phyloP scores from a whole-genome alignment of 192 early-diverging fungal genomes.

The Geosiphon pyriformis region DNA sequence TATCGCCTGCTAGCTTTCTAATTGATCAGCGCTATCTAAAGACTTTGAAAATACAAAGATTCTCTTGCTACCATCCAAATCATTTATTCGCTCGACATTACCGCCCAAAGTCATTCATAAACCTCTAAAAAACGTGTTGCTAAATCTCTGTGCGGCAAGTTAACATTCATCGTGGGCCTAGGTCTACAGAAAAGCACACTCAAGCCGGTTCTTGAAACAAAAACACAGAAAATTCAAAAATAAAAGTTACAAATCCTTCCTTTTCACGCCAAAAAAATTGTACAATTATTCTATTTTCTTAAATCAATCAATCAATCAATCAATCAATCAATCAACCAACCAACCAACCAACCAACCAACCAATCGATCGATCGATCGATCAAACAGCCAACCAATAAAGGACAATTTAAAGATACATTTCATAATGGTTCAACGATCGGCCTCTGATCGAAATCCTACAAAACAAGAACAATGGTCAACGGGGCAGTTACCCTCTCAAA shows the following conservation, averaged over 20 bases:
- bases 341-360: no score
- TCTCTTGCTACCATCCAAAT: slow-evolving; percentile 8
- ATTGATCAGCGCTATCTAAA: neutral
- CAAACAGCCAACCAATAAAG: no score
- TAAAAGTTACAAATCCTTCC: neutral
- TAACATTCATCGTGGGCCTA: neutral
- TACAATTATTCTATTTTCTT: neutral
- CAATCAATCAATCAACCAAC: no score
- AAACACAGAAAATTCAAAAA: slow-evolving; percentile 6
- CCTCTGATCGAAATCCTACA: slow-evolving; percentile 7
- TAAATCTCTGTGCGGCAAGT: neutral
- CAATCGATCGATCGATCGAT: no score
- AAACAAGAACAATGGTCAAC: neutral
- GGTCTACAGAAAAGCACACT: slow-evolving; percentile 8
- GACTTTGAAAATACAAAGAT: neutral
- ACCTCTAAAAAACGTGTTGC: neutral
- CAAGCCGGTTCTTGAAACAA: slow-evolving; percentile 28
- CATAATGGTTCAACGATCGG: slow-evolving; percentile 18
- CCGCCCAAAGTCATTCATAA: slow-evolving; percentile 11
- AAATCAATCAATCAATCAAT: neutral
- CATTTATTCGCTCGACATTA: neutral
- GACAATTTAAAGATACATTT: no score
- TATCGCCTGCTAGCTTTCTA: slow-evolving; percentile 4
- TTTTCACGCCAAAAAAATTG: neutral
- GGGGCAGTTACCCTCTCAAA: slow-evolving; percentile 3